Conservation (phyloP, 371 early-diverging fungal species). For the Syncephalastrum sp. region DNA sequence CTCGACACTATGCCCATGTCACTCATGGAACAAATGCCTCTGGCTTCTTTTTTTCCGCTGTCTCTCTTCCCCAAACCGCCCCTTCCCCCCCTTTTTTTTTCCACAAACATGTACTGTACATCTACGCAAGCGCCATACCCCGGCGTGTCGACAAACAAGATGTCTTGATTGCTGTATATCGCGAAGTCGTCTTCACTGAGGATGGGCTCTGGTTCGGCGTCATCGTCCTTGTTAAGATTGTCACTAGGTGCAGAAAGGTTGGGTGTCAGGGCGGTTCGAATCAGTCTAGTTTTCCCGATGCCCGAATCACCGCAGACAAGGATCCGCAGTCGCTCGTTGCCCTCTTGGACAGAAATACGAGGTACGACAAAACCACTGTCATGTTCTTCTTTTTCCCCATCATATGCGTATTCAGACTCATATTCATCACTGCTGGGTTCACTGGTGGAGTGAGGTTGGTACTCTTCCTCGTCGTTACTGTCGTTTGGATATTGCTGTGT, state of each 20-base stretch:
- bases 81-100: no score
- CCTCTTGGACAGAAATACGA: constrained; percentile 2
- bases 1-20: no score
- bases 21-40: no score
- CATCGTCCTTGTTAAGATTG: constrained; percentile 1
- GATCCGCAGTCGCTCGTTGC: constrained; percentile 44
- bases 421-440: no score
- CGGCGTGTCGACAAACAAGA: constrained; percentile 58
- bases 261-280: constrained; percentile 1
- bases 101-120: constrained; percentile 23
- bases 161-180: constrained; percentile 21
- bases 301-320: constrained; percentile 63
- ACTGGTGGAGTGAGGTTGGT: no score
- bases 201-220: constrained; percentile 8
- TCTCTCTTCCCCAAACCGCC: no score
- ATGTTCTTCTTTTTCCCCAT: background rate
- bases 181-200: constrained; percentile 13
- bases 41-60: no score
- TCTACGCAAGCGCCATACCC: constrained; percentile 58
- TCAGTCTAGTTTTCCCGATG: constrained; percentile 2
- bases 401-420: no score
- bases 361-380: background rate
- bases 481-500: no score
- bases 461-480: no score
- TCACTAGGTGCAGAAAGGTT: constrained; percentile 2